Evolutionary conservation across 2,329 filamentous ascomycete genomes (phyloP), one percentile per base, ranked within the genome.

Genomic region (Fusarium redolens): DNA sequence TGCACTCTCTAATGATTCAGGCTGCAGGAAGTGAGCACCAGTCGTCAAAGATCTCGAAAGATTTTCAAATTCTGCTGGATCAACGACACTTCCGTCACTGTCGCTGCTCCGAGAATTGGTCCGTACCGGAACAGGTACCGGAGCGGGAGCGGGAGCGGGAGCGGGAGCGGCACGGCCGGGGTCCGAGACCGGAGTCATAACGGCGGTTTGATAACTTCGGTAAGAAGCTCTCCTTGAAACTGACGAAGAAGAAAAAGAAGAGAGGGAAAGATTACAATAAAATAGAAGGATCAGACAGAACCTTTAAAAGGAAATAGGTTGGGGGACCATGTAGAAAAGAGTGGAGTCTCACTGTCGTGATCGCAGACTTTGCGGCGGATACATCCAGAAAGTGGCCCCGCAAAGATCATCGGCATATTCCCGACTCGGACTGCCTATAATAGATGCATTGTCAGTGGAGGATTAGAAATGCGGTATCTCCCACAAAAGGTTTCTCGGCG

Each of bases 11-110:
- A 80, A 68, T 5, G 82, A 73, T 69, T 85, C 85, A 14, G 85
- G 83, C 62, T 85, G 83, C 14, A 86, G 78, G 25, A 83, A 78
- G 28, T 82, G 79, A 10, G 78, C 81, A 5, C 77, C 77, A 1
- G 81, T 81, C 18, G 82, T 84, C 54, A 84, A 68, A 6, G 85
- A 85, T 31, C 79, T 80, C 2, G 84, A 83, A 13, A 86, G 74
- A 30, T 66, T 64, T 56, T 78, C 74, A n/a, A 79, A 77, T 18
- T 67, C 67, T 17, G 52, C 51, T 22, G 69, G 70, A 43, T 78
- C 76, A 45, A 78, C 31, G 14, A 74, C 44, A 45, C 70, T 55
- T 20, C 45, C 52, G 17, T 69, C 68, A 41, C 66, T 65, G 25
- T 69, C 70, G n/a, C 58, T 63, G 33, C 55, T 50, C 61, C 68